Base-by-base conservation (phyloP, 192 early-diverging fungal species). In the Endogone sp. region DNA sequence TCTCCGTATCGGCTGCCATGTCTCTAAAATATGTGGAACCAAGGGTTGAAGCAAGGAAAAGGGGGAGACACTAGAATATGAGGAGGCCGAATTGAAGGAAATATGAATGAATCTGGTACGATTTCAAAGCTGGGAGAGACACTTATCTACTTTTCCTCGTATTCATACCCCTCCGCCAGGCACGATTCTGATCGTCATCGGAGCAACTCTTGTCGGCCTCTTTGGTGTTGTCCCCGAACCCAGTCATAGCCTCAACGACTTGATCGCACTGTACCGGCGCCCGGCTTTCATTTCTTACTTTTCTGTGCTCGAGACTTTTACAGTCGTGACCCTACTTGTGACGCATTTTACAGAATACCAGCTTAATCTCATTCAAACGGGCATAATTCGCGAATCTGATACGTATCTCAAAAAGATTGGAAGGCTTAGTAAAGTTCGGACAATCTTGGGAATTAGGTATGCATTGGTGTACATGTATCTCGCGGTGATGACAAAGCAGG, bases 191-290 rank as follows among this genome's bases (percentile, higher is more conserved):
- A 90, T 91, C 63, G 64, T 87, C 3, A 58, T 88, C 58, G 91
- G 91, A 13, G 85, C 89, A 29, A 70, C 85, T 31, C 76, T 87
- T 32, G 85, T 93, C 55, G 89, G 86, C 24, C 63, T 85, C 23
- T 93, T 93, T 81, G 91, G 91, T 28, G 86, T 90, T 2, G 86
- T 93, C 28, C 85, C 86, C n/a, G 89, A 89, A 74, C 89, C 90
- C 4, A 82, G 78, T 55, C 85, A 91, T 59, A 85, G 83, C 25
- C 82, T 93, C 27, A 81, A 84, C 32, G 84, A 90, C 60, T 71
- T 93, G 60, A 83, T 93, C 25, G 67, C 69, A 60, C 71, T 93
- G 32, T 93, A 87, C 63, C 83, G 78, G 60, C 83, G 88, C 4
- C 88, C 86, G 16, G 79, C 87, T 1, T 93, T 91, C 68, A 86